These are phyloP conservation scores for Penicillium canescens DNA, from an alignment of 495 filamentous ascomycete genomes.

Conservation along the genomic window DNA sequence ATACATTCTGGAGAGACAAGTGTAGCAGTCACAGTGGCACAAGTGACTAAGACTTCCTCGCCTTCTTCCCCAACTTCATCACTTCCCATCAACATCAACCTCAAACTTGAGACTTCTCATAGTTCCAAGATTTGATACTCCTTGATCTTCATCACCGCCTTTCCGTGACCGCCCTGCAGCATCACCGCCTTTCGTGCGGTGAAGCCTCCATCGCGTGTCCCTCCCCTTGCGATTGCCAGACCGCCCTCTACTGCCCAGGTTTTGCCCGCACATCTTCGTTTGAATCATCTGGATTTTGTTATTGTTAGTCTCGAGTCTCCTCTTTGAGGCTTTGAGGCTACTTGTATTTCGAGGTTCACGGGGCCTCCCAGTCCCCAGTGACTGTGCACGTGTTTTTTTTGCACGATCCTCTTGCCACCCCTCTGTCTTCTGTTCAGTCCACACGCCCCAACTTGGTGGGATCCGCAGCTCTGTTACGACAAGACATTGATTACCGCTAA, in stretches of 20 bases:
- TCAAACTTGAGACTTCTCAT: neutral
- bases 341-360: constrained; percentile 4
- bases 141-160: constrained; percentile 10
- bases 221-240: constrained; percentile 33
- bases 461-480: neutral
- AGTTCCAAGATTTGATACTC: neutral
- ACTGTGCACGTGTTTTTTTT: constrained; percentile 8
- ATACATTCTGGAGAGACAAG: neutral
- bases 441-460: constrained; percentile 4
- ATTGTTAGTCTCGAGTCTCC: neutral
- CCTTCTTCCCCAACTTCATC: constrained; percentile 1
- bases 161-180: constrained; percentile 32
- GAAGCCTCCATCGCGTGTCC: constrained; percentile 33
- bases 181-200: constrained; percentile 53
- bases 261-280: constrained; percentile 35
- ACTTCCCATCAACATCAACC: constrained; percentile 6
- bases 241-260: constrained; percentile 43
- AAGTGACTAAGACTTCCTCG: constrained; percentile 12
- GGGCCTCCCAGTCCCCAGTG: constrained; percentile 1
- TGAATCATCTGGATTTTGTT: constrained; percentile 3
- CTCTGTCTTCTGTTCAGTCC: neutral
- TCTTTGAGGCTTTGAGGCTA: neutral
- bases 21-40: constrained; percentile 10
- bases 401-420: constrained; percentile 1
- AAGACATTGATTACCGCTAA: neutral